These are phyloP conservation scores for Raffaelea albimanens DNA, from an alignment of 2,329 filamentous ascomycete species.

Conservation along the genomic window DNA sequence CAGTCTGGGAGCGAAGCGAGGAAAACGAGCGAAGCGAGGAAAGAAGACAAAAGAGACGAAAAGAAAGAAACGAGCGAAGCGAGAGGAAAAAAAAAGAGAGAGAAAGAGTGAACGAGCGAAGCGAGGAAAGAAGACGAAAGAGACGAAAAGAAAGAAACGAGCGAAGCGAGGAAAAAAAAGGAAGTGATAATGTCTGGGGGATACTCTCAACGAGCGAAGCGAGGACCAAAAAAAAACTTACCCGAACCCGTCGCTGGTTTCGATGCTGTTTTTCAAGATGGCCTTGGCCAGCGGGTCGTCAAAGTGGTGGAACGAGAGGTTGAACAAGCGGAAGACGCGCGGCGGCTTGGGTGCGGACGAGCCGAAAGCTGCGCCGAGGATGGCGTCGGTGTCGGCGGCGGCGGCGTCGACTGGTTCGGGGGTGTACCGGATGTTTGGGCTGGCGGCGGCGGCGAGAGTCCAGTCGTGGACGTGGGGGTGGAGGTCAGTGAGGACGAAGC, in stretches of 20 bases:
- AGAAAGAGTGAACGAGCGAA: not conserved
- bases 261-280: conserved; percentile 55
- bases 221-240: conserved; percentile 14
- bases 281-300: conserved; percentile 49
- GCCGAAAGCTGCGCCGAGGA: conserved; percentile 17
- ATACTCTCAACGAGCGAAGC: not conserved
- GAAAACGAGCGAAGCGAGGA: too few relatives aligned
- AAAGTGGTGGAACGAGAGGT: conserved; percentile 71
- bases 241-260: conserved; percentile 57
- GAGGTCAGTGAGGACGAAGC: conserved; percentile 58
- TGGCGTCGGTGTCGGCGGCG: conserved; percentile 41
- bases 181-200: too few relatives aligned
- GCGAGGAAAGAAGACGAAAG: not conserved
- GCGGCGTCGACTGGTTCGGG: conserved; percentile 55
- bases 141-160: not conserved
- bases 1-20: too few relatives aligned
- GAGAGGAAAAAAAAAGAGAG: too few relatives aligned
- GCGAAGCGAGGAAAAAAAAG: not conserved
- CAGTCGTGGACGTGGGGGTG: conserved; percentile 55
- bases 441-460: conserved; percentile 40
- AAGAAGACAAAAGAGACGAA: too few relatives aligned
- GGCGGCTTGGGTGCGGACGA: not conserved
- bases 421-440: conserved; percentile 50
- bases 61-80: too few relatives aligned
- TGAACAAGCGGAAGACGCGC: conserved; percentile 57